Evolutionary conservation across 2,329 filamentous ascomycete genomes (phyloP).

Genomic region (Claviceps maximensis): DNA sequence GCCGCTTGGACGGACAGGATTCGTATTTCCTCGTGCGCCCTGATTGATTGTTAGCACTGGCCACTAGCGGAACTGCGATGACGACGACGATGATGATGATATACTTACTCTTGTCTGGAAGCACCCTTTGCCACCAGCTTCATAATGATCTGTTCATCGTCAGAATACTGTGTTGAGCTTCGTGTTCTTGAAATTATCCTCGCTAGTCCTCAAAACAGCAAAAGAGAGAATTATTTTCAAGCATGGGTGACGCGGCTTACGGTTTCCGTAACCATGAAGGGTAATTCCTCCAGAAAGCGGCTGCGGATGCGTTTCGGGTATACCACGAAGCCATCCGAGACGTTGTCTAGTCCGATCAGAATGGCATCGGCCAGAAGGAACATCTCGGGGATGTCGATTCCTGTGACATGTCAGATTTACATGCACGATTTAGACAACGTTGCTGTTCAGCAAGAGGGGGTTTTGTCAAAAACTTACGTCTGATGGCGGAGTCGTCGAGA

Average conservation of each 20-base stretch:
- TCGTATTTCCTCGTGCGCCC: slow-evolving; percentile 71
- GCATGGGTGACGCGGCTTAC: background rate
- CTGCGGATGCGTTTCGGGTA: slow-evolving; percentile 61
- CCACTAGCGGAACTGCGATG: background rate
- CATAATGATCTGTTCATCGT: slow-evolving; percentile 51
- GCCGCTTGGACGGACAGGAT: slow-evolving; percentile 68
- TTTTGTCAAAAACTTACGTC: slow-evolving; percentile 22
- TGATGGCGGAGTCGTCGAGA: slow-evolving; percentile 63
- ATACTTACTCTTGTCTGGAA: slow-evolving; percentile 50
- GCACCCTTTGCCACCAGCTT: slow-evolving; percentile 56
- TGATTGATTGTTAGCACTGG: background rate
- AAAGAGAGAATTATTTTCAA: background rate
- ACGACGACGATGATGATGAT: background rate
- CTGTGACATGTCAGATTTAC: slow-evolving; percentile 22
- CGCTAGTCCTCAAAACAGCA: background rate
- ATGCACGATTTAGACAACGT: no score
- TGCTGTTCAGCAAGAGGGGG: background rate
- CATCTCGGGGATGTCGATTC: slow-evolving; percentile 49
- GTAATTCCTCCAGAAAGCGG: slow-evolving; percentile 61
- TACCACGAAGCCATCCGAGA: slow-evolving; percentile 57
- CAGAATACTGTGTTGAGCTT: background rate
- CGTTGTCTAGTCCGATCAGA: slow-evolving; percentile 53
- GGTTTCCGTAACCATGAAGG: slow-evolving; percentile 61
- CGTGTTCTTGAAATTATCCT: background rate
- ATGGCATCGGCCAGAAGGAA: slow-evolving; percentile 59